Percentiles rank a stretch among this genome's conserved stretches.
Evolutionary conservation across 108 stramenopile genomes (phyloP).

Genomic region (Pseudonitzschia multiseries): DNA sequence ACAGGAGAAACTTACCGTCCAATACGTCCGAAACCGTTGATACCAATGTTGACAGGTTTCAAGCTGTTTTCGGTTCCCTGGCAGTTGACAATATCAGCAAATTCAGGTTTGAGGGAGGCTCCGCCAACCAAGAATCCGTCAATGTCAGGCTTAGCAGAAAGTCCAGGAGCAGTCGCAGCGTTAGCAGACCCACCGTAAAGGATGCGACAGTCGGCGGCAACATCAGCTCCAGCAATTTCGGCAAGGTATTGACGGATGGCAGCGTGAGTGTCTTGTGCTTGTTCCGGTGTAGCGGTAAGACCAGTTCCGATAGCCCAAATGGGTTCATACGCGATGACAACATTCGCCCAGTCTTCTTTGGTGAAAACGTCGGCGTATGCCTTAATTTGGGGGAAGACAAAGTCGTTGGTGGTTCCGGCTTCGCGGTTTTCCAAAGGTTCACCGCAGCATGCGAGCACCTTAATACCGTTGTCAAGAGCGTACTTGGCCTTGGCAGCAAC

Average conservation of each 20-base stretch:
- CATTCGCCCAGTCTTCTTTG: constrained; percentile 85
- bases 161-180: constrained; percentile 87
- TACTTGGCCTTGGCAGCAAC: constrained; percentile 95
- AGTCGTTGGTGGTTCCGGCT: constrained; percentile 96
- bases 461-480: constrained; percentile 88
- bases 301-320: constrained; percentile 99
- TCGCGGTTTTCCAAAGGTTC: constrained; percentile 96
- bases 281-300: constrained; percentile 93
- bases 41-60: constrained; percentile 69
- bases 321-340: constrained; percentile 88
- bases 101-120: constrained; percentile 97
- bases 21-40: constrained; percentile 99
- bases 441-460: constrained; percentile 98
- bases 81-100: constrained; percentile 94
- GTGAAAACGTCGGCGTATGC: constrained; percentile 90
- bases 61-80: constrained; percentile 60
- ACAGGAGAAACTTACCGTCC: constrained; percentile 70
- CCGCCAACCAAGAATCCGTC: constrained; percentile 99
- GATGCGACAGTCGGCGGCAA: constrained; percentile 84
- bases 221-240: constrained; percentile 81
- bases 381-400: constrained; percentile 95
- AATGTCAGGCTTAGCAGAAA: constrained; percentile 95
- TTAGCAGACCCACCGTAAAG: constrained; percentile 96
- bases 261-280: constrained; percentile 94
- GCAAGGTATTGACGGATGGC: constrained; percentile 86